phyloP scores from a whole-genome alignment of 2,329 filamentous ascomycete genomes.

The Aureobasidium sp. region DNA sequence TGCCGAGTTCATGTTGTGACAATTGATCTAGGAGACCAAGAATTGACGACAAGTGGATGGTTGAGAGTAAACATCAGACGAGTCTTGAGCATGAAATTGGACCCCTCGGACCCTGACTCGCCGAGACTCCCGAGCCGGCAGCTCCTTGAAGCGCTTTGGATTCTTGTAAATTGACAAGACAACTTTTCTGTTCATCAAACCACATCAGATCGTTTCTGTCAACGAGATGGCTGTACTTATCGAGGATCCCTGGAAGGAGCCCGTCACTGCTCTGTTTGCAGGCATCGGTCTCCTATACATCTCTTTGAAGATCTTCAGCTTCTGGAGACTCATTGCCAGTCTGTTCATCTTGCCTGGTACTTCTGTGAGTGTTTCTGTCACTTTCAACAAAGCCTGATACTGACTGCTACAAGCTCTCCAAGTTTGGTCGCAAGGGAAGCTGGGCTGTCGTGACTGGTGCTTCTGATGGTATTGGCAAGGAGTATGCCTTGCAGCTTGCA shows the following conservation, averaged over 20 bases:
- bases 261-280: slow-evolving; percentile 26
- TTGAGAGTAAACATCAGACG: background rate
- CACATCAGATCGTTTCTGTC: background rate
- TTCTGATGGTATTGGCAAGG: slow-evolving; percentile 93
- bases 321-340: slow-evolving; percentile 38
- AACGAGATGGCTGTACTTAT: background rate
- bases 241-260: slow-evolving; percentile 23
- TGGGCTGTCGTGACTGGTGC: slow-evolving; percentile 95
- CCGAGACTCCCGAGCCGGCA: background rate
- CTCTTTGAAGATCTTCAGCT: slow-evolving; percentile 34
- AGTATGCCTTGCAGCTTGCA: slow-evolving; percentile 86
- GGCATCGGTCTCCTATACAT: slow-evolving; percentile 30
- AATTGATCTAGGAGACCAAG: background rate
- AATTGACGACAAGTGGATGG: background rate
- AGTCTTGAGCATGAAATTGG: background rate
- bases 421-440: slow-evolving; percentile 82
- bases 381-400: background rate
- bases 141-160: background rate
- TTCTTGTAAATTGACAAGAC: background rate
- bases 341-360: slow-evolving; percentile 41
- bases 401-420: slow-evolving; percentile 57
- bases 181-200: background rate
- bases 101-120: slow-evolving; percentile 3
- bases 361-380: slow-evolving; percentile 28
- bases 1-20: slow-evolving; percentile 21